Evolutionary conservation across 2,329 filamentous ascomycete genomes (phyloP), one percentile per base, ranked within the genome.

Genomic region (Colletotrichum sp.): DNA sequence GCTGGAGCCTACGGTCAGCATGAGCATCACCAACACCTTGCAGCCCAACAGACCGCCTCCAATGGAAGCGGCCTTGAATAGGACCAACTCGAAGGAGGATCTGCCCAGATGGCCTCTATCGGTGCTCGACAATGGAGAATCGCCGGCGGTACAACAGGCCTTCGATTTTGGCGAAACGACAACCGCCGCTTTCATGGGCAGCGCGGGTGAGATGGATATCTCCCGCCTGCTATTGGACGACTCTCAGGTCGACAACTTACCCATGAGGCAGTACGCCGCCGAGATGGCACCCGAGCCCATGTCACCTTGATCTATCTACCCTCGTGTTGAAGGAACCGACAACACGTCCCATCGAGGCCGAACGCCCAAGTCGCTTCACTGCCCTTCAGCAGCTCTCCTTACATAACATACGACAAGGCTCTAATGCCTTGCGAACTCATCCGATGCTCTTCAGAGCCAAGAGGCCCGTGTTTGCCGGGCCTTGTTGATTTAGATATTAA

Each of bases 211-310:
- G 80, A 93, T 93, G 91, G 91, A 91, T 68, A 92, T 93, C 62
- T 91, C 90, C 18, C 87, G 91, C 15, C 85, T 93, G 3, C 81
- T 93, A 4, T 85, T 92, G n/a, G 90, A 92, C 69, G 90, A 92
- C 77, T 83, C 84, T 6, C 85, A 85, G 73, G 72, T 82, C 5
- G 72, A 76, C 10, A 82, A 80, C 60, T 64, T 77, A 24, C 79
- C 76, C 49, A 69, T 79, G 30, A 80, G 83, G 21, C 80, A 82
- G 28, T 76, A 76, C 26, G 80, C 78, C 15, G 49, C 78, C 9
- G 84, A 85, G 28, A 67, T 67, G 73, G 62, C 66, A 18, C 72
- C 71, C 30, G 75, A 76, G 18, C 62, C 75, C 13, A 39, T 49
- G 16, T 76, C 75, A 30, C 75, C 75, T 55, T 75, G 39, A 67